Percentiles rank a stretch among this genome's conserved stretches.
Conservation (phyloP, 768 basidiomycete genomes). For the Coprinellus aureogranulatus region DNA sequence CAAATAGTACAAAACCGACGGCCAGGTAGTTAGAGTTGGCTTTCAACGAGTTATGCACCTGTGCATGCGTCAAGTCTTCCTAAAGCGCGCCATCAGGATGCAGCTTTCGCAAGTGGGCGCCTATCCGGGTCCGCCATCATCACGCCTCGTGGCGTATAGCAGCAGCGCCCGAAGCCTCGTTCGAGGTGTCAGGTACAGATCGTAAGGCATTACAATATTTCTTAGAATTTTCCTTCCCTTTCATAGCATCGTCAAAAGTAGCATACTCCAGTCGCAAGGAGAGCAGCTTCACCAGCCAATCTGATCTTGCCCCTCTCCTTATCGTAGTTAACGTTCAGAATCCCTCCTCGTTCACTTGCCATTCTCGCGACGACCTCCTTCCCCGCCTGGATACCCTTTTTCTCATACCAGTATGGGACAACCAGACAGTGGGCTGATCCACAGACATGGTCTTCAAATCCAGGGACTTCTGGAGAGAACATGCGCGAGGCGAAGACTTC, state of each 20-base stretch:
- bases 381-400: conserved; percentile 29
- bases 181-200: no score
- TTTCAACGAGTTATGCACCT: no score
- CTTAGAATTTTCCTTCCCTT: no score
- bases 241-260: conserved; percentile 7
- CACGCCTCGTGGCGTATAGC: no score
- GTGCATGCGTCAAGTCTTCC: no score
- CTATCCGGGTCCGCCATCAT: no score
- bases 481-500: conserved; percentile 49
- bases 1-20: no score
- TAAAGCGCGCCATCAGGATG: no score
- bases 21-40: no score
- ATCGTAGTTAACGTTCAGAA: conserved; percentile 39
- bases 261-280: conserved; percentile 35
- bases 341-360: conserved; percentile 51
- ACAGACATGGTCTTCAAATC: conserved; percentile 51
- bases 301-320: conserved; percentile 27
- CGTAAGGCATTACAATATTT: no score
- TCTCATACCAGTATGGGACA: conserved; percentile 47
- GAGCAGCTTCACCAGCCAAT: conserved; percentile 34
- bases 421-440: conserved; percentile 53
- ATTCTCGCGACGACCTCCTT: conserved; percentile 42
- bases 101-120: no score
- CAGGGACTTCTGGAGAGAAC: conserved; percentile 40
- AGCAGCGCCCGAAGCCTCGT: no score